Percentiles rank a stretch among this genome's conserved stretches.
Evolutionary conservation across 805 yeast genomes (phyloP).

Genomic region (Pichia kluyveri): DNA sequence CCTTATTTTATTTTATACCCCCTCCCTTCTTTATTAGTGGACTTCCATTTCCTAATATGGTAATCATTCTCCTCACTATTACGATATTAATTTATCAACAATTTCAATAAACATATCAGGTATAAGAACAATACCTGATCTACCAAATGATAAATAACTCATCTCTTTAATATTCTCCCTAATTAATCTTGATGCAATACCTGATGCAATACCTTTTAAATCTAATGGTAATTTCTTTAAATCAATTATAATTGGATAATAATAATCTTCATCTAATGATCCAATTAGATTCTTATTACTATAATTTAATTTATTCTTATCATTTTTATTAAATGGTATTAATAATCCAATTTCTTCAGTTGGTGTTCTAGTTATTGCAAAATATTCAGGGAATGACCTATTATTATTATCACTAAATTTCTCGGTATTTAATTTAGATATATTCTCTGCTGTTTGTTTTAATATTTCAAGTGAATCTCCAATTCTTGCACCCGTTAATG

Average conservation of each 20-base stretch:
- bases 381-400: constrained; percentile 30
- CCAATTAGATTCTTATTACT: constrained; percentile 39
- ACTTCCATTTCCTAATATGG: neutral
- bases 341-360: constrained; percentile 41
- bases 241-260: constrained; percentile 50
- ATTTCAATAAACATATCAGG: constrained; percentile 33
- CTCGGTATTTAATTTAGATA: constrained; percentile 18
- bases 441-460: constrained; percentile 32
- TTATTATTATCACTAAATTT: neutral
- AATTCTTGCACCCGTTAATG: constrained; percentile 52
- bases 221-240: constrained; percentile 46
- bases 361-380: constrained; percentile 45
- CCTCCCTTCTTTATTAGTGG: neutral
- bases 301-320: constrained; percentile 31
- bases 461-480: constrained; percentile 36
- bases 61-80: too few species aligned
- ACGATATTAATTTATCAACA: constrained; percentile 9
- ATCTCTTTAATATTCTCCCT: constrained; percentile 32
- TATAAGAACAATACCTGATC: constrained; percentile 50
- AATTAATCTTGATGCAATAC: constrained; percentile 44
- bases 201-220: constrained; percentile 59
- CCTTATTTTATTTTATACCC: too few species aligned
- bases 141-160: constrained; percentile 54
- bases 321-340: constrained; percentile 33
- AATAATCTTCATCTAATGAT: constrained; percentile 40